phyloP scores from a whole-genome alignment of 73 alveolate species.

The Tetrahymena elliotti region DNA sequence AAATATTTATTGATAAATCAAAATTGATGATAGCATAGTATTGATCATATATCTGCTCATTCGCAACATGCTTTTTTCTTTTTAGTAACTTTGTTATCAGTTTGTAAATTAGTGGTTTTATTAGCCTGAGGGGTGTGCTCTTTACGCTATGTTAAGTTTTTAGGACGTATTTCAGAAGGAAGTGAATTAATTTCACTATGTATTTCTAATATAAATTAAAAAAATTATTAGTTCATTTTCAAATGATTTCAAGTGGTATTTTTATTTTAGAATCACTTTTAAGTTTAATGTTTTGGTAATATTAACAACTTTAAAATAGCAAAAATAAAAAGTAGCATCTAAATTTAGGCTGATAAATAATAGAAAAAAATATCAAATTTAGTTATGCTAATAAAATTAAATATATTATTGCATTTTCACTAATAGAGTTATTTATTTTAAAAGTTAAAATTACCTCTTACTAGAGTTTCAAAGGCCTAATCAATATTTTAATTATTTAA shows the following conservation, averaged over 20 bases:
- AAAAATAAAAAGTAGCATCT: no score
- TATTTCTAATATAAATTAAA: background rate
- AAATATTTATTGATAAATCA: background rate
- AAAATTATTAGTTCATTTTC: background rate
- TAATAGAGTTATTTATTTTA: background rate
- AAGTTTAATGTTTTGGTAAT: no score
- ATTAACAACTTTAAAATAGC: no score
- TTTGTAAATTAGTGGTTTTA: background rate
- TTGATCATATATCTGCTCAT: no score
- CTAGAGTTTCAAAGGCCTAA: conserved; percentile 3
- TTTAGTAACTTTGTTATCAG: background rate
- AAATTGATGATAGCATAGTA: background rate
- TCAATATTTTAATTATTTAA: background rate
- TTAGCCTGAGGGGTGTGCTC: background rate
- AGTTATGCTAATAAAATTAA: no score
- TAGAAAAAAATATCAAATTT: no score
- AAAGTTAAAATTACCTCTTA: background rate
- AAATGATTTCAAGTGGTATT: background rate
- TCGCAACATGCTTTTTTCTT: background rate
- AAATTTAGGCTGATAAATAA: no score
- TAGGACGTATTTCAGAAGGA: background rate
- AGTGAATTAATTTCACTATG: background rate
- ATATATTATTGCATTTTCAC: background rate
- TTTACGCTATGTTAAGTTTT: background rate
- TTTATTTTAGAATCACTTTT: background rate